These are phyloP conservation scores for Prillingera fragicola DNA, from an alignment of 1,284 basidiomycete genomes.

Conservation along the genomic window DNA sequence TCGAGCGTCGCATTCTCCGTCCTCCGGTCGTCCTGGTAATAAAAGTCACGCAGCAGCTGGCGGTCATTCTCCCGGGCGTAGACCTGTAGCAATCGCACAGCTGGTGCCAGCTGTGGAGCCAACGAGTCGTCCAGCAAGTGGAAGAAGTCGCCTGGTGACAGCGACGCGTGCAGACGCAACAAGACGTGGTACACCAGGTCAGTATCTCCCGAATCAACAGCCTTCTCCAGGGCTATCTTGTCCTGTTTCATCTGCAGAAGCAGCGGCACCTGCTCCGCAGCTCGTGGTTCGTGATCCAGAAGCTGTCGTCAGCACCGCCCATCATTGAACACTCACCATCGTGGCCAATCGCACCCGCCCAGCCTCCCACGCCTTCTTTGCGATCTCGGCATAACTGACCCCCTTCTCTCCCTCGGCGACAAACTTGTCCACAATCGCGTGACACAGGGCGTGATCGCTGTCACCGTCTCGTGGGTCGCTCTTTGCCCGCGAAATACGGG, in stretches of 20 bases:
- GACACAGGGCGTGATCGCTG: slow-evolving; percentile 72
- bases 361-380: slow-evolving; percentile 86
- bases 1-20: slow-evolving; percentile 83
- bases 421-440: slow-evolving; percentile 81
- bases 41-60: slow-evolving; percentile 90
- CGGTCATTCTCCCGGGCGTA: slow-evolving; percentile 85
- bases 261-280: slow-evolving; percentile 89
- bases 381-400: slow-evolving; percentile 92
- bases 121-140: slow-evolving; percentile 79
- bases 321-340: slow-evolving; percentile 54
- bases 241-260: slow-evolving; percentile 93
- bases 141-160: slow-evolving; percentile 90
- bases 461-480: slow-evolving; percentile 50
- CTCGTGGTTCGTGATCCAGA: slow-evolving; percentile 82
- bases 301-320: slow-evolving; percentile 53
- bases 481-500: slow-evolving; percentile 74
- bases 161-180: slow-evolving; percentile 71
- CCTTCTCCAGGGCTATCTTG: slow-evolving; percentile 76
- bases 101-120: slow-evolving; percentile 64
- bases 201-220: slow-evolving; percentile 90
- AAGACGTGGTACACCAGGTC: slow-evolving; percentile 92
- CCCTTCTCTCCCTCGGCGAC: slow-evolving; percentile 52
- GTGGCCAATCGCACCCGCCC: slow-evolving; percentile 81
- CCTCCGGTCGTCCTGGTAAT: slow-evolving; percentile 93
- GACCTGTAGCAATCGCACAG: slow-evolving; percentile 71